These are phyloP conservation scores for Tolypocladium paradoxum DNA, from an alignment of 2,329 filamentous ascomycete genomes.

Conservation along the genomic window DNA sequence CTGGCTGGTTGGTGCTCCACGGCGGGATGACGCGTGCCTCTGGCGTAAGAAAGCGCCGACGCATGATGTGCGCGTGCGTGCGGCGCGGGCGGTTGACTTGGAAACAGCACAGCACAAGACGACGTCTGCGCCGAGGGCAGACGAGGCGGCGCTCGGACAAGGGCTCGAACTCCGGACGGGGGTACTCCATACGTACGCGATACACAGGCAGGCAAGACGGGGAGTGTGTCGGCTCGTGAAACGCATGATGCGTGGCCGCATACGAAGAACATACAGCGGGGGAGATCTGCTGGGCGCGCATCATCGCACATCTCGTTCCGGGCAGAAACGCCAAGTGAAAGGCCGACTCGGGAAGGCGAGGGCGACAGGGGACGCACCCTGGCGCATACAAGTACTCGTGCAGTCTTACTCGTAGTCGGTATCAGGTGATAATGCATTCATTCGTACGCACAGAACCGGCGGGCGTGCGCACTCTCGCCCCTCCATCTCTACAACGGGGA, in stretches of 20 bases:
- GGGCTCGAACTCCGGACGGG: background rate
- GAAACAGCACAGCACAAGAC: background rate
- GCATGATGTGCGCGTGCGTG: background rate
- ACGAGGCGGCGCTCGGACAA: background rate
- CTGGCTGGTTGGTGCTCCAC: background rate
- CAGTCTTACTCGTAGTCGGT: no score
- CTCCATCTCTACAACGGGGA: background rate
- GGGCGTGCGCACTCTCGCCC: background rate
- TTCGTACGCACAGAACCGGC: no score
- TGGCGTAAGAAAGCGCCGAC: background rate
- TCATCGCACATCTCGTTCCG: background rate
- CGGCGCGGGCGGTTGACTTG: background rate
- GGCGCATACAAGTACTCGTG: no score
- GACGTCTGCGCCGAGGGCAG: background rate
- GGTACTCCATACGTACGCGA: background rate
- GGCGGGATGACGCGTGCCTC: background rate
- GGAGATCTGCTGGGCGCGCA: background rate
- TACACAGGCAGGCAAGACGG: background rate
- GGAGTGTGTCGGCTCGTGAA: background rate
- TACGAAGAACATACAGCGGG: background rate
- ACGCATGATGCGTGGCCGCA: background rate
- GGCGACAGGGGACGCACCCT: background rate
- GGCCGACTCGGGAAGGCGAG: background rate
- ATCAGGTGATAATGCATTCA: no score
- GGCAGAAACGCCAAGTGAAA: background rate